Percentiles rank a stretch among this genome's conserved stretches.
Conservation (phyloP, 2,329 filamentous ascomycete genomes). For the Diaporthe sp. region DNA sequence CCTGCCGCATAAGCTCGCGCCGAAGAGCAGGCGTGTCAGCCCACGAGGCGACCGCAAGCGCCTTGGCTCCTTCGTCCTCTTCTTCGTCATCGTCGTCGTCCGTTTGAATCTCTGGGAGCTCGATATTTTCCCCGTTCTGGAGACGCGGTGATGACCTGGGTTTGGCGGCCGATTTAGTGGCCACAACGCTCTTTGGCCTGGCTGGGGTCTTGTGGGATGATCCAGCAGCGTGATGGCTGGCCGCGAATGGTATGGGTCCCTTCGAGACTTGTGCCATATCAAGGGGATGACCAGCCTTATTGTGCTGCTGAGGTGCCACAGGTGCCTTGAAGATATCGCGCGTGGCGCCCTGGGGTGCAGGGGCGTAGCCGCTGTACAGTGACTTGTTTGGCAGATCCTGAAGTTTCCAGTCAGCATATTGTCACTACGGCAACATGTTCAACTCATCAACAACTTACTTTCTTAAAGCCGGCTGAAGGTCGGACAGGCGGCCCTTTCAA, state of each 20-base stretch:
- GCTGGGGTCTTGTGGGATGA: constrained; percentile 78
- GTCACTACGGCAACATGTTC: background rate
- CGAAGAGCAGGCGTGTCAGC: constrained; percentile 88
- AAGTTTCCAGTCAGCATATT: constrained; percentile 49
- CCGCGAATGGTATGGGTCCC: constrained; percentile 89
- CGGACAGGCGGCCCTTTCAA: constrained; percentile 88
- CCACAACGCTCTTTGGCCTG: constrained; percentile 60
- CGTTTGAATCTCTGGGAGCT: constrained; percentile 94
- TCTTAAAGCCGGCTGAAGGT: constrained; percentile 78
- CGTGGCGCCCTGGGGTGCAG: constrained; percentile 65
- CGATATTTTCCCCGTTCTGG: constrained; percentile 89
- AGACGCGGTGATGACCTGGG: constrained; percentile 84
- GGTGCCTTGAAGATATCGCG: constrained; percentile 74
- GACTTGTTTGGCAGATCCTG: constrained; percentile 73
- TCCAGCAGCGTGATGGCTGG: constrained; percentile 70
- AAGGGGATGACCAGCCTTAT: constrained; percentile 76
- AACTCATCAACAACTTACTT: constrained; percentile 62
- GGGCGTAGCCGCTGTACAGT: constrained; percentile 72
- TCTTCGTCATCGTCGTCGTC: constrained; percentile 89
- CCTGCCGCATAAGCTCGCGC: constrained; percentile 81
- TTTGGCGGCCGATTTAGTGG: constrained; percentile 70
- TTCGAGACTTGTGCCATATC: constrained; percentile 91
- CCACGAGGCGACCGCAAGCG: constrained; percentile 78
- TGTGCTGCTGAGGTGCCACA: constrained; percentile 77
- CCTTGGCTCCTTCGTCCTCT: constrained; percentile 66